Base-by-base conservation (phyloP, 2,329 filamentous ascomycete species). In the Colletotrichum sp. region DNA sequence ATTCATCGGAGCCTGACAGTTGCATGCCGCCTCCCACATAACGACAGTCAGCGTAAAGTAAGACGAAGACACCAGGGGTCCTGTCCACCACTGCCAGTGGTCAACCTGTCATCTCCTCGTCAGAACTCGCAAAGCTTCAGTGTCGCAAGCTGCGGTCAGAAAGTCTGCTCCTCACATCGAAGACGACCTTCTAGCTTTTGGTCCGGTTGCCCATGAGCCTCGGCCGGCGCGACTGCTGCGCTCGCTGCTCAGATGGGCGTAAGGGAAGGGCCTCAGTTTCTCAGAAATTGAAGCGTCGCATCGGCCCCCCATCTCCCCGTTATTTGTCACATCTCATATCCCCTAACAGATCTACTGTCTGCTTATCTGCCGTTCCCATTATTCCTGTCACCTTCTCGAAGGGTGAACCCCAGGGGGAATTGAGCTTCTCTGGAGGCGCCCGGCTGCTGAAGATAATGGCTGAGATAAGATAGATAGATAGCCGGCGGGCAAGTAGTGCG, bases 331-430 rank as follows among this genome's bases (percentile, higher is more conserved):
- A 76, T 73, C 59, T 76, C 74, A 76, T 24, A 68, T 73, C 26
- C 64, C 55, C 60, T 16, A 26, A 26, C 57, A 65, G 74, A 73
- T 76, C 64, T 44, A 49, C 26, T 30, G 64, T 12, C 28, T 73
- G 70, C 64, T 76, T 69, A 76, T 73, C 74, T 73, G 65, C 70
- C 44, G 64, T 49, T 44, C 7, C 49, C 55, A 44, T 39, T 70
- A 49, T 67, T 70, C 36, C 30, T 72, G 44, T 26, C 63, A 69
- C 70, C 70, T 76, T 73, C 70, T 76, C 59, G 70, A 73, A 76
- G 57, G 30, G 64, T 34, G 44, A 60, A 65, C 55, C 55, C 72
- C 68, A 21, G 52, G 62, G 32, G 55, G 57, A 32, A 24, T 68
- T 32, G 69, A 59, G 63, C 72, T 34, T 72, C 52, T 67, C 68